These are phyloP conservation scores for Atkinsonella hypoxylon DNA, from an alignment of 2,329 filamentous ascomycete species.

Conservation along the genomic window DNA sequence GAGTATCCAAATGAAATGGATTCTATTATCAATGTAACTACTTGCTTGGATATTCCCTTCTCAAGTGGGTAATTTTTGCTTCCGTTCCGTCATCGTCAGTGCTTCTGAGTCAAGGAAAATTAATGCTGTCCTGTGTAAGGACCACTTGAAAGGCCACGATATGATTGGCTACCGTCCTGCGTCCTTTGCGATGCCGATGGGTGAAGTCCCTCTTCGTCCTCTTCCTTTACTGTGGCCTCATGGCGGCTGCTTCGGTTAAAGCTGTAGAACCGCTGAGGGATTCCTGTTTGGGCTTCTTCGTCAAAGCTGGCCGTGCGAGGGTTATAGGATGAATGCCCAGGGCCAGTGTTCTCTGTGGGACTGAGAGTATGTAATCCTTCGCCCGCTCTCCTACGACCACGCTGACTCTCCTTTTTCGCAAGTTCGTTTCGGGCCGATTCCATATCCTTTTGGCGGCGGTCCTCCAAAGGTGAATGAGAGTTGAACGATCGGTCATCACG, in stretches of 20 bases:
- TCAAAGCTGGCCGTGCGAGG: slow-evolving; percentile 25
- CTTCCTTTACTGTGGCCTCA: slow-evolving; percentile 6
- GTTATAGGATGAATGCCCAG: background rate
- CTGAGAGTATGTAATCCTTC: slow-evolving; percentile 28
- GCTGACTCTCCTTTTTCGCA: slow-evolving; percentile 31
- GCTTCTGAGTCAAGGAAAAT: background rate
- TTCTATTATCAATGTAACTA: background rate
- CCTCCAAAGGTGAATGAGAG: slow-evolving; percentile 19
- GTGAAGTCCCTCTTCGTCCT: slow-evolving; percentile 10
- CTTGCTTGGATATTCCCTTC: background rate
- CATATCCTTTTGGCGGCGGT: slow-evolving; percentile 26
- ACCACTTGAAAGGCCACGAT: slow-evolving; percentile 3
- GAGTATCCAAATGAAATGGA: background rate
- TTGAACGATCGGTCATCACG: slow-evolving; percentile 7
- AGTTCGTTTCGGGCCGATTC: slow-evolving; percentile 25
- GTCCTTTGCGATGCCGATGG: slow-evolving; percentile 6
- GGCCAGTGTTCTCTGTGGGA: slow-evolving; percentile 19
- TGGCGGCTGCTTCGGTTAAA: slow-evolving; percentile 12
- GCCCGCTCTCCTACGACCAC: slow-evolving; percentile 37
- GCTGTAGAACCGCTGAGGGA: slow-evolving; percentile 20
- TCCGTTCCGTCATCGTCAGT: background rate
- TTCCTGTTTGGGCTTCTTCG: slow-evolving; percentile 29
- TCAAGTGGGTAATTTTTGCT: background rate
- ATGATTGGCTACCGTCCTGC: background rate
- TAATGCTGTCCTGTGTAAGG: slow-evolving; percentile 11